Evolutionary conservation across 148 eudicot species (phyloP).

Genomic region (Vaccinium darrowii): DNA sequence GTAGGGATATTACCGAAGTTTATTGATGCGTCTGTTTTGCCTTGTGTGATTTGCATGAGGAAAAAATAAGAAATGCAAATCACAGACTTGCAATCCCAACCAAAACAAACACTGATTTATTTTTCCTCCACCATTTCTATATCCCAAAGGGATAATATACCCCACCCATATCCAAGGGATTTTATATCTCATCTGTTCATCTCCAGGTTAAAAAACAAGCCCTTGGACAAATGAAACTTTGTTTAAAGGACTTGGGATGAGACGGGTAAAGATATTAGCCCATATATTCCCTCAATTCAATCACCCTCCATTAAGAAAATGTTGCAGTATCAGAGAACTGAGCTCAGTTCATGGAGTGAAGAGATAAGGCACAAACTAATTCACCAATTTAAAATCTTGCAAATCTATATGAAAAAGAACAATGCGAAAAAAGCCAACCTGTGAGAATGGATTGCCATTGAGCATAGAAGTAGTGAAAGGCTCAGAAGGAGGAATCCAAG

Average conservation of each 20-base stretch:
- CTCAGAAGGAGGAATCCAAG: constrained; percentile 59
- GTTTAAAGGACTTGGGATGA: constrained; percentile 3
- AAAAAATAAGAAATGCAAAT: neutral
- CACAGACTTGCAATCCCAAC: neutral
- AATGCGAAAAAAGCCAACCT: constrained; percentile 40
- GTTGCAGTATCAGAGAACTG: neutral
- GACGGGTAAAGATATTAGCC: neutral
- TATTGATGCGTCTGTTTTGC: neutral
- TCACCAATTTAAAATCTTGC: neutral
- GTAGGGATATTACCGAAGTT: neutral
- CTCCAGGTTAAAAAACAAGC: neutral
- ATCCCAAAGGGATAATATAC: neutral
- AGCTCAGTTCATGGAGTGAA: constrained; percentile 5
- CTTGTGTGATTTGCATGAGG: neutral
- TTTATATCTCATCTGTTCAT: neutral
- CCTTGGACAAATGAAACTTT: neutral
- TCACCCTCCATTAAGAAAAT: neutral
- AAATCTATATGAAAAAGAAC: neutral
- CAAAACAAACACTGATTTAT: neutral
- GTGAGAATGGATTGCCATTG: constrained; percentile 53
- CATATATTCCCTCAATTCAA: constrained; percentile 8
- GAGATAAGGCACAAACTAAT: neutral
- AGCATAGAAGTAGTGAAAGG: constrained; percentile 56
- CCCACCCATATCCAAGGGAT: neutral
- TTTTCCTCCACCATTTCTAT: neutral